Conservation (phyloP, 2,329 filamentous ascomycete species). For the Cercospora sp. region DNA sequence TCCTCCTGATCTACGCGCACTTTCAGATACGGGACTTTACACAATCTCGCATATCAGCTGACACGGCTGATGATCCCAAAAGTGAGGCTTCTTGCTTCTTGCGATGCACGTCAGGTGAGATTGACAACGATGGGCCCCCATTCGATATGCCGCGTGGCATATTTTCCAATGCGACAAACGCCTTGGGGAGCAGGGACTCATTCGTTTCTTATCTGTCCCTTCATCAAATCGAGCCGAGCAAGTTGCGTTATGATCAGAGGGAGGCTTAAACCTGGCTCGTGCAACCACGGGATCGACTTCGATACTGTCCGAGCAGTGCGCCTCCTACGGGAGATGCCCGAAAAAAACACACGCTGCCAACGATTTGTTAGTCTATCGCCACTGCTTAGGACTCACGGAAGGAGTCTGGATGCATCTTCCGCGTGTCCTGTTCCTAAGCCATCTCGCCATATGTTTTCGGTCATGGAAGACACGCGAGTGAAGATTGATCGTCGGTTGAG, state of each 20-base stretch:
- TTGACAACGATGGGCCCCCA: neutral
- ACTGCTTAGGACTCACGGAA: neutral
- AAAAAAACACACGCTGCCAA: neutral
- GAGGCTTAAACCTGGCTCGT: neutral
- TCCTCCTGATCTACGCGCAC: neutral
- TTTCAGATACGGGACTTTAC: neutral
- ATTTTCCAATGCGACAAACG: neutral
- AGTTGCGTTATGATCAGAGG: neutral
- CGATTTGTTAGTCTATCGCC: neutral
- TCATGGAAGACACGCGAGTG: neutral
- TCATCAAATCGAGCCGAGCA: neutral
- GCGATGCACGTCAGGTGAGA: neutral
- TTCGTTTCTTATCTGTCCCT: neutral
- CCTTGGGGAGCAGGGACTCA: neutral
- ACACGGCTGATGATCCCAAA: neutral
- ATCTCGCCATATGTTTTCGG: neutral
- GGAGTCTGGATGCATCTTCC: neutral
- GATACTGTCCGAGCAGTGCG: neutral
- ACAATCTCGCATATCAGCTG: neutral
- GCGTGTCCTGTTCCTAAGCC: neutral
- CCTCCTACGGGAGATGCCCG: neutral
- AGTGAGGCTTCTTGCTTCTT: neutral
- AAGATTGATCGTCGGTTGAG: neutral
- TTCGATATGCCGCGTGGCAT: neutral
- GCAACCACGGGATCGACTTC: neutral